phyloP scores from a whole-genome alignment of 306 rosid species.

The Abrus precatorius region DNA sequence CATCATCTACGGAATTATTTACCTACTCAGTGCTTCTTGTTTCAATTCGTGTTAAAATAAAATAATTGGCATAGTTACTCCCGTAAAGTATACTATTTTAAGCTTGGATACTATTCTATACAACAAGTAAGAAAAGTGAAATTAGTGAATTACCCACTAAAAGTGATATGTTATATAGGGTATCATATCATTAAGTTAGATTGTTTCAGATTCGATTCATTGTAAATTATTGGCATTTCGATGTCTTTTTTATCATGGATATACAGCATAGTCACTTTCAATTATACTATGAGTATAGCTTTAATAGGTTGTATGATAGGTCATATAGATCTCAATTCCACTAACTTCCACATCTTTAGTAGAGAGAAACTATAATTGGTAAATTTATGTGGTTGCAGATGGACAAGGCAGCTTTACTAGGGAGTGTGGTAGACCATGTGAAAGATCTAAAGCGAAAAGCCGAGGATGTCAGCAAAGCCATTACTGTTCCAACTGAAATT shows the following conservation, averaged over 20 bases:
- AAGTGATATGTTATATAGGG: conserved; percentile 1
- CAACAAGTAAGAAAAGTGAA: neutral
- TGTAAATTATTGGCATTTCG: conserved; percentile 4
- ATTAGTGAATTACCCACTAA: conserved; percentile 3
- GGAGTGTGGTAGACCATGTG: conserved; percentile 86
- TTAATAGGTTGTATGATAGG: neutral
- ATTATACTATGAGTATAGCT: conserved; percentile 20
- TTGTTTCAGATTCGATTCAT: conserved; percentile 3
- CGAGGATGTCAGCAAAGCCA: conserved; percentile 64
- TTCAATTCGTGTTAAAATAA: too few relatives aligned
- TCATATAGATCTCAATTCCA: conserved; percentile 4
- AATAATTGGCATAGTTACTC: neutral
- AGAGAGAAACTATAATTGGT: conserved; percentile 4
- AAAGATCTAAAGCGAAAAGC: conserved; percentile 89
- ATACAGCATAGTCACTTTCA: conserved; percentile 22
- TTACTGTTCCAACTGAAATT: conserved; percentile 74
- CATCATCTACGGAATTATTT: too few relatives aligned
- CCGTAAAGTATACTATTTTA: conserved; percentile 3
- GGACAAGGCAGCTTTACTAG: conserved; percentile 94
- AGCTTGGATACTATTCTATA: conserved; percentile 28
- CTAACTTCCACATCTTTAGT: neutral
- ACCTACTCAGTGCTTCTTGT: too few relatives aligned
- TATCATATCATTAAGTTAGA: neutral
- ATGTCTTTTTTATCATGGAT: neutral
- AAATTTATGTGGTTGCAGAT: conserved; percentile 61